Evolutionary conservation across 768 basidiomycete species (phyloP), one percentile per base, ranked within the genome.

Genomic region (Cystofilobasidium capitatum): DNA sequence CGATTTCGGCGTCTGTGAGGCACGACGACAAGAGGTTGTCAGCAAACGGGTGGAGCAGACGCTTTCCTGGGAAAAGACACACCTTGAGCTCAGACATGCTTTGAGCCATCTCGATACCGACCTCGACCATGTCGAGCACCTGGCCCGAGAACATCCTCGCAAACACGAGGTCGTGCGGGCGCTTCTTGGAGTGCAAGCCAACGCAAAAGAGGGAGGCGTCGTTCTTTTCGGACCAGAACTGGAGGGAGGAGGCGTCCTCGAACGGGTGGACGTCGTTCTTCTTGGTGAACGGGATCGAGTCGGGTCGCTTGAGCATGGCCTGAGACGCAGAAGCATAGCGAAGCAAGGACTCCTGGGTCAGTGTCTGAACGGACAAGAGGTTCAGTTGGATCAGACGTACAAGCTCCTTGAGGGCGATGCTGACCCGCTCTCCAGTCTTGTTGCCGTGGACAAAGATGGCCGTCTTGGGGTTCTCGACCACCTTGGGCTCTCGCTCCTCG

Each of bases 171-270:
- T 88, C 86, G 72, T 97, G 82, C 10, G 94, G 96, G 61, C 92
- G 81, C 76, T 99, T 99, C 79, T 99, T 99, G 33, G 86, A 89
- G 73, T 87, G 90, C 73, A 92, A 87, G 1, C 91, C 96, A 39
- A 96, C 79, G 16, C 94, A 78, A 74, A 97, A 96, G 75, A 98
- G 80, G 2, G 86, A 86, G 3, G 92, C 91, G 72, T 98, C 96
- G 78, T 98, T 98, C 79, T 98, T 99, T 16, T 80, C 74, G 0
- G 87, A 81, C 90, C 92, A 99, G 76, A 98, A 98, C 71, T 89
- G 90, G 37, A 99, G 81, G 1, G 91, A 90, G 35, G 70, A 59
- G 26, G 82, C 75, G 66, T 88, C 82, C 72, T 98, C 94, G 75
- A 99, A 98, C 6, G 96, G 96, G 45, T 87, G 86, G 14, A 98